Base-by-base conservation (phyloP, 1,139 yeast genomes). In the Hyphopichia buzzinii region DNA sequence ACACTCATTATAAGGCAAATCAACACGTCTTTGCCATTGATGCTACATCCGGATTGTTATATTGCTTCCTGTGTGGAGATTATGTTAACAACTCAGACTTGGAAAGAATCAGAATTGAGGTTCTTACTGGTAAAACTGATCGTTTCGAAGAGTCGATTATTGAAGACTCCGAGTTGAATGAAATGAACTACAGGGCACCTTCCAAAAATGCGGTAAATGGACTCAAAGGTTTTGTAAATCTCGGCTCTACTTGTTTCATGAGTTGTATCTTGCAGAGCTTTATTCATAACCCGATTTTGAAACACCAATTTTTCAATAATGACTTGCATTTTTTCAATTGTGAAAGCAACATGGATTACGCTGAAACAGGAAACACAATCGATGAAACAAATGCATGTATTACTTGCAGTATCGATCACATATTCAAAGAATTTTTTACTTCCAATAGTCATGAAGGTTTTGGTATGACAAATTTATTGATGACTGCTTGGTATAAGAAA, bases 191-290 rank as follows among this genome's bases (percentile, higher is more conserved):
- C 38, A 31, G 48, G 14, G 41, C 68, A n/a, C 94, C 95, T 3
- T 57, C 74, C 1, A 71, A 59, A 47, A 74, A 74, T 33, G 85
- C 95, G 1, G 69, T 79, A 3, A 74, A 81, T 12, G 97, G 97
- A 0, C 64, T 92, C 17, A 75, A 84, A 41, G 98, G 98, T 3
- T 79, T 92, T 49, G 82, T 89, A 38, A 92, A 92, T 57, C 79
- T 92, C 78, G 98, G 98, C 0, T 86, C 97, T 0, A 92, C 98
- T 0, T 92, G 98, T 62, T 92, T 87, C 63, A 90, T 92, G 86
- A 85, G 95, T 46, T 86, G 94, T 27, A 80, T 89, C 13, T 62
- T 92, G 30, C 98, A 92, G 62, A 79, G 95, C 0, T 62, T 90
- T 31, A 69, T 92, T 35, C 97, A 92, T 57, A 90, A 90, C 54